These are phyloP conservation scores for Edaphochlamys debaryana DNA, from an alignment of 139 green algal genomes.

Conservation along the genomic window DNA sequence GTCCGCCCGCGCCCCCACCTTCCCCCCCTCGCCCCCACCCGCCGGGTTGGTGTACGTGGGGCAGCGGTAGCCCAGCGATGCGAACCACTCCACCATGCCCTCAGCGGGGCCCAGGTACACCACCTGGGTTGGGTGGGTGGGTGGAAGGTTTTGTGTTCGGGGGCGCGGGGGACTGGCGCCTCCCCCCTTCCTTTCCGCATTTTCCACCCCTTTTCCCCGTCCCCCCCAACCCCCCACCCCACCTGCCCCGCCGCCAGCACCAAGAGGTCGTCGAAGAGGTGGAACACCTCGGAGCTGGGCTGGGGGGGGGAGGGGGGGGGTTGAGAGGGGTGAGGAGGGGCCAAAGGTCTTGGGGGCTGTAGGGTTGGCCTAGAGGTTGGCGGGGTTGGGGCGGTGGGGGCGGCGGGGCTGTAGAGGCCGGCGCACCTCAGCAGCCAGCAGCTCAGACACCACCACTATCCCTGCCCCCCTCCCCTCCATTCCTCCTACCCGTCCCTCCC, in stretches of 20 bases:
- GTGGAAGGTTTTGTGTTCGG: too few relatives aligned
- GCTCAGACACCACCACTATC: too few relatives aligned
- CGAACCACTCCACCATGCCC: constrained; percentile 17
- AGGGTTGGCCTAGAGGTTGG: background rate
- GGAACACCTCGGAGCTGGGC: constrained; percentile 76
- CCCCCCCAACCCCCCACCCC: too few relatives aligned
- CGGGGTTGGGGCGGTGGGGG: too few relatives aligned
- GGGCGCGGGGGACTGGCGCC: background rate
- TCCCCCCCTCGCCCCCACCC: background rate
- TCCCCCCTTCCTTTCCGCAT: too few relatives aligned
- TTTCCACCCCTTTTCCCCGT: too few relatives aligned
- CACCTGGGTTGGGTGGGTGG: too few relatives aligned
- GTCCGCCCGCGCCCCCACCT: too few relatives aligned
- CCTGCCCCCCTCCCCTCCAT: too few relatives aligned
- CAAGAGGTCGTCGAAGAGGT: constrained; percentile 87
- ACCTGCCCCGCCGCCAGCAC: constrained; percentile 65
- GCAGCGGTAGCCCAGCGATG: constrained; percentile 12
- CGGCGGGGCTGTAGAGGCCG: too few relatives aligned
- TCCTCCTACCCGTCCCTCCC: too few relatives aligned
- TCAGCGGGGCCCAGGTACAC: background rate
- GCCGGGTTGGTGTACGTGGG: constrained; percentile 39
- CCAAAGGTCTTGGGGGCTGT: background rate
- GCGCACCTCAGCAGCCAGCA: too few relatives aligned
- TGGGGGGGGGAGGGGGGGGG: constrained; percentile 67
- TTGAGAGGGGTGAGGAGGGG: background rate